A percentile compares a stretch with the other conserved stretches of the same genome.
Conservation (phyloP, 345 rosid species). For the Gossypium anomalum region DNA sequence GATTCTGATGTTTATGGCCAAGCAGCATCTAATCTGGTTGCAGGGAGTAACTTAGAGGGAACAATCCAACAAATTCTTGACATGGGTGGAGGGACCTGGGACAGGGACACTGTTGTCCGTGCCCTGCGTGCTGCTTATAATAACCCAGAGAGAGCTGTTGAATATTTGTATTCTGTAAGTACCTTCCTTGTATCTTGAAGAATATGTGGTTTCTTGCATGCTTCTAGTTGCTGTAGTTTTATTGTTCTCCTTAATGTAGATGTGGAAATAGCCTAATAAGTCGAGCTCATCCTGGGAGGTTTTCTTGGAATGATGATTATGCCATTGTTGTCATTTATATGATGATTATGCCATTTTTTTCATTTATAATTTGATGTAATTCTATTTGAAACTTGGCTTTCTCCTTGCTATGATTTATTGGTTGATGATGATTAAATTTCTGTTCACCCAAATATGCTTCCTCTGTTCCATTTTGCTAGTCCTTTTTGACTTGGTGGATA, state of each 20-base stretch:
- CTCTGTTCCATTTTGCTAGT: background rate
- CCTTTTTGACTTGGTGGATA: background rate
- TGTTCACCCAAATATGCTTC: background rate
- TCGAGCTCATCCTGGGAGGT: background rate
- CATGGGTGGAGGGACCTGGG: conserved; percentile 96
- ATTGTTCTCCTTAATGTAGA: background rate
- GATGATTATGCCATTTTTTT: background rate
- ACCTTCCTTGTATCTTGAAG: background rate
- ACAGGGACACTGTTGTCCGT: conserved; percentile 75
- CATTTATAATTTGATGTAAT: background rate
- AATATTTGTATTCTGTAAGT: conserved; percentile 84
- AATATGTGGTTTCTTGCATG: background rate
- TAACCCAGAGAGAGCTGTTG: conserved; percentile 97
- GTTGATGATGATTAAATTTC: background rate
- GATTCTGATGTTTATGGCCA: conserved; percentile 33
- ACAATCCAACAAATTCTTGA: conserved; percentile 87
- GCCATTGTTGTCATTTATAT: background rate
- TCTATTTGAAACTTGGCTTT: background rate
- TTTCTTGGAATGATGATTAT: background rate
- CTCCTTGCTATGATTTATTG: background rate
- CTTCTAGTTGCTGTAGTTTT: background rate
- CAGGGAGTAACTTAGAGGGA: conserved; percentile 77
- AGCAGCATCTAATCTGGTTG: conserved; percentile 87
- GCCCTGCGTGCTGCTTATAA: conserved; percentile 95
- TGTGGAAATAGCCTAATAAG: background rate